These are phyloP conservation scores for Aaosphaeria arxii DNA, from an alignment of 2,329 filamentous ascomycete genomes.

Conservation along the genomic window DNA sequence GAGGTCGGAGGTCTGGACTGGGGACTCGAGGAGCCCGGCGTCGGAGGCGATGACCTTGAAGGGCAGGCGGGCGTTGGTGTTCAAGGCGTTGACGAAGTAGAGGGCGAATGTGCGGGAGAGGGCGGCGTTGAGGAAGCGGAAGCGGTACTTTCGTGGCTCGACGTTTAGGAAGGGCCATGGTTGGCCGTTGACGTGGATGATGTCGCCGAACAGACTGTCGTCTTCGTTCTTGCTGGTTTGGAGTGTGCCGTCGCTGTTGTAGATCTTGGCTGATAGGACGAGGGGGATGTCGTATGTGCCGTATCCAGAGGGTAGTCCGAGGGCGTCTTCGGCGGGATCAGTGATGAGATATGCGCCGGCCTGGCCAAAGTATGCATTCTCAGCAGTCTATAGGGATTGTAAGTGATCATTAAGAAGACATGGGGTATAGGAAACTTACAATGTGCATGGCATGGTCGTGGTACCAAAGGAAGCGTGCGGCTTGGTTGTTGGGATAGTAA, in stretches of 20 bases:
- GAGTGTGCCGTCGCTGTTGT: conserved; percentile 51
- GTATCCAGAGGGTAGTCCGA: conserved; percentile 51
- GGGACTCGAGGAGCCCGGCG: conserved; percentile 45
- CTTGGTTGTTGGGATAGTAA: conserved; percentile 58
- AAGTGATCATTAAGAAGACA: conserved; percentile 42
- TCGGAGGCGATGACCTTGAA: conserved; percentile 58
- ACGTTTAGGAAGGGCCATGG: conserved; percentile 59
- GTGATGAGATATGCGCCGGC: conserved; percentile 55
- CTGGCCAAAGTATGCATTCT: conserved; percentile 57
- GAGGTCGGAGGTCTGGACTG: conserved; percentile 43
- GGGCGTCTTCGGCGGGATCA: conserved; percentile 49
- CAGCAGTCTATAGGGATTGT: conserved; percentile 55
- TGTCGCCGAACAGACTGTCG: conserved; percentile 53
- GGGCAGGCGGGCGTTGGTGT: conserved; percentile 22
- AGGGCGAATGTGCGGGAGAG: conserved; percentile 2
- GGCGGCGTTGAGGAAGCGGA: conserved; percentile 50
- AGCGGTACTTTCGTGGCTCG: conserved; percentile 59
- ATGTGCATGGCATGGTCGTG: conserved; percentile 42
- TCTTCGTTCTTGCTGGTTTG: conserved; percentile 45
- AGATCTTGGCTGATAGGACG: conserved; percentile 50
- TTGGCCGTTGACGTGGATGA: conserved; percentile 58
- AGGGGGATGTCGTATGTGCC: conserved; percentile 55
- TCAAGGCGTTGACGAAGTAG: neutral
- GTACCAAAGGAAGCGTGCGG: conserved; percentile 57
- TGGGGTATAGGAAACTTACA: conserved; percentile 30